These are phyloP conservation scores for Sphaerosporella brunnea DNA, from an alignment of 495 filamentous ascomycete species.

Conservation along the genomic window DNA sequence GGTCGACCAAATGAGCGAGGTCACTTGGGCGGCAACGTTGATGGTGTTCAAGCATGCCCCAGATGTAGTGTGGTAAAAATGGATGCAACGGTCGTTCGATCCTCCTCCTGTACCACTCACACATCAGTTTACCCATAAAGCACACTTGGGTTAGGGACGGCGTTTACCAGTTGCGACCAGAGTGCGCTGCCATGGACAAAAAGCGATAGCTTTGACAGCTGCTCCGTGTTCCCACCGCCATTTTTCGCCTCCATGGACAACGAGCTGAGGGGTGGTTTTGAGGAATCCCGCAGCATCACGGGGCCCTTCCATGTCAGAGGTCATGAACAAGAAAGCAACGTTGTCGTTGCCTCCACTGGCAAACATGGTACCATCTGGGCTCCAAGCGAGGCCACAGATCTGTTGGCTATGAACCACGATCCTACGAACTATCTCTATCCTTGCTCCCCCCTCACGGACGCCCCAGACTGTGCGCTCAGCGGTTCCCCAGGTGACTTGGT, in stretches of 20 bases:
- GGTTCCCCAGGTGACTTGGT: conserved; percentile 80
- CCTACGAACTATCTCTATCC: conserved; percentile 57
- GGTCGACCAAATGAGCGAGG: conserved; percentile 76
- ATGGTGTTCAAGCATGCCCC: conserved; percentile 80
- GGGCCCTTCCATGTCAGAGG: conserved; percentile 28
- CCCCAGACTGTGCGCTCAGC: too few species aligned
- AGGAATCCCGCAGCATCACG: background rate
- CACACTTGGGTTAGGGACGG: too few species aligned
- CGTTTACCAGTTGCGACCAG: conserved; percentile 55
- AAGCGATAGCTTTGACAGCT: conserved; percentile 91
- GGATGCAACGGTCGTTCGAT: conserved; percentile 83
- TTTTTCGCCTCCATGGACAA: conserved; percentile 38
- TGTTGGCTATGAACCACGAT: conserved; percentile 73
- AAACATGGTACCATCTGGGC: conserved; percentile 53
- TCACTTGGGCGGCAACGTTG: conserved; percentile 83
- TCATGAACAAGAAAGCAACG: conserved; percentile 61
- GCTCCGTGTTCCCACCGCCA: conserved; percentile 64
- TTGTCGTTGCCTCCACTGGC: conserved; percentile 92
- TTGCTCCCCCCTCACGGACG: conserved; percentile 25
- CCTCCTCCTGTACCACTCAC: conserved; percentile 67
- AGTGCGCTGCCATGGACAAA: conserved; percentile 84
- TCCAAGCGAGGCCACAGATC: conserved; percentile 86
- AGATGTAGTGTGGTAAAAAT: conserved; percentile 80
- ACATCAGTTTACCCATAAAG: too few species aligned
- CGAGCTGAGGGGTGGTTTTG: background rate